Evolutionary conservation across 768 basidiomycete species (phyloP).

Genomic region (Lanmaoa rubissima): DNA sequence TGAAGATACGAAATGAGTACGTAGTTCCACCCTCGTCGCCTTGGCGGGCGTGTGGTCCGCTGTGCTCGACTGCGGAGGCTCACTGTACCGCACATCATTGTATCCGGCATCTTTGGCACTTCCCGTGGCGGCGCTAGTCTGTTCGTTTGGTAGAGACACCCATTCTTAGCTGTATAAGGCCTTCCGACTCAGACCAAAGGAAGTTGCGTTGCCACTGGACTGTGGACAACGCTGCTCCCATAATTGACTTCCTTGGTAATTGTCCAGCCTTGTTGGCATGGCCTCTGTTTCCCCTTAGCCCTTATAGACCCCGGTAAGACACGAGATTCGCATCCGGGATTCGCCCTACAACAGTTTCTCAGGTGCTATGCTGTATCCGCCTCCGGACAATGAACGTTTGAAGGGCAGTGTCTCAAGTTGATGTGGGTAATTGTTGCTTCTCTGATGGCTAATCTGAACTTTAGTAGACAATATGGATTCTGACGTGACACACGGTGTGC

Average conservation of each 20-base stretch:
- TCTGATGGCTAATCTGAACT: constrained; percentile 5
- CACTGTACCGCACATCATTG: not conserved
- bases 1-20: constrained; percentile 10
- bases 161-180: constrained; percentile 11
- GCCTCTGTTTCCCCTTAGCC: constrained; percentile 18
- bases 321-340: constrained; percentile 22
- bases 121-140: not conserved
- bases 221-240: not conserved
- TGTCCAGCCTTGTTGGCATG: constrained; percentile 20
- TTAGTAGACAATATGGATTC: constrained; percentile 1
- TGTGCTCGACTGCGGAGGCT: not conserved
- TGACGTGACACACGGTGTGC: not conserved
- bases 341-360: constrained; percentile 10
- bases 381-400: not conserved
- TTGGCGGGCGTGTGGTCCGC: not conserved
- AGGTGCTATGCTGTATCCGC: not conserved
- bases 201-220: not conserved
- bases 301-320: constrained; percentile 3
- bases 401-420: constrained; percentile 12
- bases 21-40: not conserved
- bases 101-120: not conserved
- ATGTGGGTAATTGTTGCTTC: constrained; percentile 2
- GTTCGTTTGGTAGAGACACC: not conserved
- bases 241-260: constrained; percentile 12
- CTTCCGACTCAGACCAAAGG: constrained; percentile 3